Base-by-base conservation (phyloP, 2,329 filamentous ascomycete species). In the Dactylonectria estremocensis region DNA sequence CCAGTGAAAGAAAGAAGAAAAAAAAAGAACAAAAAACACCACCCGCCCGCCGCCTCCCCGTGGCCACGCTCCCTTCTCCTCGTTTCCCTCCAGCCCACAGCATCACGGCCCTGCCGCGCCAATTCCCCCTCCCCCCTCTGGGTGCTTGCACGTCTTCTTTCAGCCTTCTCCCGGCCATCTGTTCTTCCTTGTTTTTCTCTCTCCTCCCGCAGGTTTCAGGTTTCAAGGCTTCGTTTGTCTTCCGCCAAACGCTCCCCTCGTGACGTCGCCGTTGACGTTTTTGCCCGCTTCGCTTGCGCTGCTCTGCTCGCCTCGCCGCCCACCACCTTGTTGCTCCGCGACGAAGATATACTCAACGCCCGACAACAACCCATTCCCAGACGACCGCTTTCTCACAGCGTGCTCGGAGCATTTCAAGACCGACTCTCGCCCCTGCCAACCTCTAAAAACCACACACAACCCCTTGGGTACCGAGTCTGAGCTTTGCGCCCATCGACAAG, bases 61-160 rank as follows among this genome's bases (percentile, higher is more conserved):
- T 61, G 68, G 62, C 64, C 60, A 67, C 66, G 60, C 67, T 70
- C 61, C 65, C 24, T 28, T 66, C 64, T 71, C 67, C 61, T 76
- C 72, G 66, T 71, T 74, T 69, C 69, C 61, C 69, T 73, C 67
- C 73, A 76, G 72, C 76, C 74, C 74, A 77, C 75, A 77, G 77
- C 74, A 77, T 76, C 72, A 78, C 77, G 83, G 81, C 83, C 79
- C 81, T 81, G 82, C 82, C 82, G 82, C 80, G 83, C 79, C 83
- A 84, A 84, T 82, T 74, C 75, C 72, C 76, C 67, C 61, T 67
- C 68, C 71, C 75, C 77, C 72, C 73, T 72, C 72, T 79, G 82
- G 82, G 82, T 82, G 81, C 81, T 80, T 80, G 75, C 77, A 28
- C 76, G 76, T 80, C 77, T 77, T 76, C 74, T 73, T 78, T 78